A percentile compares a stretch with the other conserved stretches of the same genome.
Conservation (phyloP, 148 eudicot species). For the Rheum nobile region DNA sequence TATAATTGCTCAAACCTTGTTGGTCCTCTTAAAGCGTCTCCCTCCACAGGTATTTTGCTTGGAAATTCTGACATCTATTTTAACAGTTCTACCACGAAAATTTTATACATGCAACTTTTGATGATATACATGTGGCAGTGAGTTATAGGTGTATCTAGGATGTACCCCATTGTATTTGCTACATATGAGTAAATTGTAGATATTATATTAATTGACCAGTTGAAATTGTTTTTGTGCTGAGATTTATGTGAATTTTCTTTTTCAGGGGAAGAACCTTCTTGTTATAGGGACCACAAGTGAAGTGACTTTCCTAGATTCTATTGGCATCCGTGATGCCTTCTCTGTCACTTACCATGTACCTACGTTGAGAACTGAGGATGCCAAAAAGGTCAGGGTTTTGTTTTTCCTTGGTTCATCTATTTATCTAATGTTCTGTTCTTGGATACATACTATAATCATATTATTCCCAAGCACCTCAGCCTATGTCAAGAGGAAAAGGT, state of each 20-base stretch:
- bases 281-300: constrained; percentile 94
- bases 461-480: not conserved
- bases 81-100: too few relatives aligned
- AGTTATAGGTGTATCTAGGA: not conserved
- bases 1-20: constrained; percentile 77
- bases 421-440: not conserved
- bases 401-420: not conserved
- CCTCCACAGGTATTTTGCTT: constrained; percentile 64
- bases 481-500: not conserved
- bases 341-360: constrained; percentile 84
- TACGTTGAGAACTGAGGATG: constrained; percentile 66
- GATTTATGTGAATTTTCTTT: not conserved
- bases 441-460: not conserved
- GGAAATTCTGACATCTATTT: not conserved
- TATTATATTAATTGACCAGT: not conserved
- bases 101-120: not conserved
- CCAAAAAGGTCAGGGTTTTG: constrained; percentile 45
- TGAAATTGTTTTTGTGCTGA: not conserved
- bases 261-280: constrained; percentile 62
- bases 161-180: not conserved
- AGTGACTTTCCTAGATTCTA: constrained; percentile 64
- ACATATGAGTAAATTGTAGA: constrained; percentile 13
- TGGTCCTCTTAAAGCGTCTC: constrained; percentile 90
- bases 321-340: constrained; percentile 81
- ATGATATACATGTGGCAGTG: not conserved